Base-by-base conservation (phyloP, 2,329 filamentous ascomycete genomes). In the Fonsecaea multimorphosa region DNA sequence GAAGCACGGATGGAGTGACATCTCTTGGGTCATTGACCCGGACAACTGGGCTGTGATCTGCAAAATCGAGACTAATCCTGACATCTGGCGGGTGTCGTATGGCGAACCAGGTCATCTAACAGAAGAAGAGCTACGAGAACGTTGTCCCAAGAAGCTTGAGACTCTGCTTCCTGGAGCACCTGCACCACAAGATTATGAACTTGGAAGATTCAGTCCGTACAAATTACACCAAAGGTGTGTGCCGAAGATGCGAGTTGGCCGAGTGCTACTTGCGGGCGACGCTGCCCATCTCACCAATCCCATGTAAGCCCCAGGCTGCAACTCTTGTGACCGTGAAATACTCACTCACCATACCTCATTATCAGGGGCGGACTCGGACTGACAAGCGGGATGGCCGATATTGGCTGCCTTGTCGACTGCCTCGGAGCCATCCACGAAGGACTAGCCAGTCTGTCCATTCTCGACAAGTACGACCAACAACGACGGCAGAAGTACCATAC, bases 1-100 rank as follows among this genome's bases (percentile, higher is more conserved):
- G 8, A 83, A 83, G 88, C 31, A 44, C 32, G 52, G 38, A 16
- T 63, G 53, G 51, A 36, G 44, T 12, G 60, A 63, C 31, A 34
- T 32, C 52, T 44, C 51, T 73, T 88, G 87, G 73, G 84, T 87
- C 67, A 79, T 88, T 34, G 81, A 89, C 68, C 86, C 86, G 0
- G 82, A 85, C 22, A 79, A 89, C 71, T 88, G 85, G 74, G 79
- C 85, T 77, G 87, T 89, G 85, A 85, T 84, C 1, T 86, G 86
- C 1, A 83, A 80, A 53, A 85, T 89, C 66, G 34, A 38, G 34
- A 85, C 83, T 0, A 76, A 76, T 1, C 85, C 88, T 58, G 85
- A 85, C 0, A 74, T 89, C 12, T 89, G 87, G 78, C 83, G 87
- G 16, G 84, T 89, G 32, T 87, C 86, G 0, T 89, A 89, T 70